Evolutionary conservation across 306 rosid species (phyloP).

Genomic region (Vigna radiata): DNA sequence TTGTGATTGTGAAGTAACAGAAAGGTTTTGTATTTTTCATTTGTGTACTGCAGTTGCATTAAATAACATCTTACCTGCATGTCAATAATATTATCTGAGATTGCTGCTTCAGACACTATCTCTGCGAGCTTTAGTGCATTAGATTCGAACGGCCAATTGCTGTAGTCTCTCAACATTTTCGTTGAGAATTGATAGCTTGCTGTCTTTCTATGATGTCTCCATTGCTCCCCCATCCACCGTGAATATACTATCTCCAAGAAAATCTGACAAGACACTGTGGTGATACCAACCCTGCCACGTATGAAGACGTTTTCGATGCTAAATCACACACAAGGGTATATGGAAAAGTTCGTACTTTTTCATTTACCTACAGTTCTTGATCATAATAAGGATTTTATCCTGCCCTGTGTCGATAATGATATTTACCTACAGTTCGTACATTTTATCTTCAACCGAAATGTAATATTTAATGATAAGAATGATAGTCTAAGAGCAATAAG

Average conservation of each 20-base stretch:
- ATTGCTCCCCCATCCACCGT: constrained; percentile 67
- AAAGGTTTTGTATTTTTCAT: background rate
- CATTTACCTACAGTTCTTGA: too few relatives aligned
- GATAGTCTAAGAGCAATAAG: too few relatives aligned
- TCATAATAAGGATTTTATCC: too few relatives aligned
- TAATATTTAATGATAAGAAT: too few relatives aligned
- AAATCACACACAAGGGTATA: background rate
- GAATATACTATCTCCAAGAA: constrained; percentile 78
- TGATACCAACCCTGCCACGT: constrained; percentile 61
- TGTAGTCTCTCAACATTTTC: constrained; percentile 60
- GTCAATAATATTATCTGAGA: constrained; percentile 50
- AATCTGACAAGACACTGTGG: constrained; percentile 56
- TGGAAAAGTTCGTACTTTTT: background rate
- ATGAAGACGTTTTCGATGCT: background rate
- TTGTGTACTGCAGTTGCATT: background rate
- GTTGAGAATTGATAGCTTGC: constrained; percentile 73
- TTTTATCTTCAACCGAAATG: too few relatives aligned
- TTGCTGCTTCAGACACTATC: constrained; percentile 56
- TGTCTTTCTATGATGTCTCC: constrained; percentile 70
- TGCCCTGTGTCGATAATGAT: too few relatives aligned
- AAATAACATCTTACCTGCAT: constrained; percentile 50
- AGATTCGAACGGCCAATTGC: constrained; percentile 51
- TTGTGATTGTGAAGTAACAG: background rate
- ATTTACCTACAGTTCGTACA: too few relatives aligned
- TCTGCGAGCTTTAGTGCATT: constrained; percentile 62